Conservation (phyloP, 129 eudicot species). For the Flaveria ramosissima region DNA sequence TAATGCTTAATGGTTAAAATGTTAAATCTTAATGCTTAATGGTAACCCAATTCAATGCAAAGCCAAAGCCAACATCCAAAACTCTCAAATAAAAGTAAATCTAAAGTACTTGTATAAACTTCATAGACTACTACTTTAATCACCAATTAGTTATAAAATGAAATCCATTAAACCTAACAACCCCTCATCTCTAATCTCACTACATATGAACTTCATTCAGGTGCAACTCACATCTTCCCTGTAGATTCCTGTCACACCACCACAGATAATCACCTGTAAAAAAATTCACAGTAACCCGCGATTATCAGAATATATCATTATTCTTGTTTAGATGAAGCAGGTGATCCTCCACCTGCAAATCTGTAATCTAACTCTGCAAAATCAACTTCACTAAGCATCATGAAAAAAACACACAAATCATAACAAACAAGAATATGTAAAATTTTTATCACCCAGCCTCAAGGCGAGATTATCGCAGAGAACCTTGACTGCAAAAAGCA, state of each 20-base stretch:
- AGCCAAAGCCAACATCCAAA: too few relatives aligned
- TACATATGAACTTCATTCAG: not conserved
- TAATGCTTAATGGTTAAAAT: too few relatives aligned
- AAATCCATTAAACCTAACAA: constrained; percentile 16
- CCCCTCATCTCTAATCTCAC: constrained; percentile 5
- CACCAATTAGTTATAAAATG: not conserved
- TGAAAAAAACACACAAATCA: not conserved
- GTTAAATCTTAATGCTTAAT: too few relatives aligned
- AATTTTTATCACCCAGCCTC: constrained; percentile 21
- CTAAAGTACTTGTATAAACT: not conserved
- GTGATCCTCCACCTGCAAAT: constrained; percentile 76
- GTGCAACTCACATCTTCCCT: constrained; percentile 24
- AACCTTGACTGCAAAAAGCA: constrained; percentile 52
- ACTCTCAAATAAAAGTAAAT: not conserved
- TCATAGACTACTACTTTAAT: not conserved
- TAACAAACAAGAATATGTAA: not conserved
- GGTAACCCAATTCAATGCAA: too few relatives aligned
- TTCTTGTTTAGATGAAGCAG: constrained; percentile 53
- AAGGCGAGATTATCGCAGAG: constrained; percentile 33
- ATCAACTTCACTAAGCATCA: not conserved
- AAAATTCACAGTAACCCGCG: constrained; percentile 41
- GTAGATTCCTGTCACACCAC: constrained; percentile 30
- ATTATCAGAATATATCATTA: constrained; percentile 24
- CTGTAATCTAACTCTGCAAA: constrained; percentile 42
- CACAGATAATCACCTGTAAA: constrained; percentile 54